These are phyloP conservation scores for Emmonsia crescens DNA, from an alignment of 2,329 filamentous ascomycete species.

Conservation along the genomic window DNA sequence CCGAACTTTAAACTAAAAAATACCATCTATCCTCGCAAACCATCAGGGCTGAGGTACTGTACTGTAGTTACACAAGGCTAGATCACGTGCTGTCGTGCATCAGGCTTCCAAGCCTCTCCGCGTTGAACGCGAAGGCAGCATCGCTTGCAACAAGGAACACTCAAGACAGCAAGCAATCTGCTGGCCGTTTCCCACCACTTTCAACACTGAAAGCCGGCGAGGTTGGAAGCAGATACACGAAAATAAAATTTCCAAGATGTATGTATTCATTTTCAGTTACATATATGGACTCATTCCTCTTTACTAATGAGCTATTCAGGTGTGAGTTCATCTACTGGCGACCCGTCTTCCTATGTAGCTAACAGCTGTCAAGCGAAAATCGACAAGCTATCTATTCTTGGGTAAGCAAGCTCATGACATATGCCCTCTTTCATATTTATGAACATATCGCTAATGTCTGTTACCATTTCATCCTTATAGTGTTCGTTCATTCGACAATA, in stretches of 20 bases:
- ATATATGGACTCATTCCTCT: neutral
- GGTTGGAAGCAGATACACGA: neutral
- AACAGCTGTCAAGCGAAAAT: constrained; percentile 53
- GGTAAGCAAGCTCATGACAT: constrained; percentile 36
- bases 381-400: constrained; percentile 77
- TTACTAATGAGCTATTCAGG: constrained; percentile 8
- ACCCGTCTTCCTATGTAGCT: neutral
- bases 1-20: no score
- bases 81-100: constrained; percentile 3
- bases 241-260: constrained; percentile 8
- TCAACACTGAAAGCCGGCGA: neutral
- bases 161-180: neutral
- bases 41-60: no score
- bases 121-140: constrained; percentile 2
- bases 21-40: no score
- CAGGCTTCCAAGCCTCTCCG: neutral
- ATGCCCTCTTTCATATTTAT: neutral
- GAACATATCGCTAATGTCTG: constrained; percentile 1
- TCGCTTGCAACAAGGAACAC: neutral
- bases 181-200: neutral
- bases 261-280: neutral
- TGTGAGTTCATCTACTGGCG: constrained; percentile 7
- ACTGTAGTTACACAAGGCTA: no score
- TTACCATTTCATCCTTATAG: constrained; percentile 24
- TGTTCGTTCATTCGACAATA: constrained; percentile 76